These are phyloP conservation scores for Pholiota molesta DNA, from an alignment of 768 basidiomycete species.

Conservation along the genomic window DNA sequence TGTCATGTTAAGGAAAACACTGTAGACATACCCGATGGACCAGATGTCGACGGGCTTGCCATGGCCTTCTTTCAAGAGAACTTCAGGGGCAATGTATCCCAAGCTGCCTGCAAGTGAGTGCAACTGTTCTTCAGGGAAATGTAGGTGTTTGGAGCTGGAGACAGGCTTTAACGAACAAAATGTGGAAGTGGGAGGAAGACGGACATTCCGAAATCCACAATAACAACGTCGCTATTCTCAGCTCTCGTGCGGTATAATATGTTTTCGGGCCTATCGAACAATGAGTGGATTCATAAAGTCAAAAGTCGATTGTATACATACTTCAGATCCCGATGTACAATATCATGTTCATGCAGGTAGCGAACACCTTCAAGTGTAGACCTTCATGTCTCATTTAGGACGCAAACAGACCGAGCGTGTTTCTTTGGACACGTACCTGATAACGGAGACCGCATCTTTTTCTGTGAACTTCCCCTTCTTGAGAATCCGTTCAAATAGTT, in stretches of 20 bases:
- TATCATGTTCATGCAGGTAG: conserved; percentile 90
- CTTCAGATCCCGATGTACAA: conserved; percentile 98
- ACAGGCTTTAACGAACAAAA: neutral
- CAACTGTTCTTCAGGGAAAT: conserved; percentile 70
- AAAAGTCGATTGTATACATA: conserved; percentile 30
- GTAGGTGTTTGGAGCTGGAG: conserved; percentile 78
- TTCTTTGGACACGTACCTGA: conserved; percentile 52
- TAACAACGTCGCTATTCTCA: conserved; percentile 82
- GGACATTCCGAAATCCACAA: conserved; percentile 97
- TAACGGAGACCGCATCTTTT: conserved; percentile 79
- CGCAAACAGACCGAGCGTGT: neutral
- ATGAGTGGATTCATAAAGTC: conserved; percentile 6
- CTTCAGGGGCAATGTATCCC: conserved; percentile 92
- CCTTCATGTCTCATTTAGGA: conserved; percentile 38
- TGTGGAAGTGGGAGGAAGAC: conserved; percentile 26
- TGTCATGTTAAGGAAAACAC: neutral
- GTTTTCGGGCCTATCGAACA: conserved; percentile 81
- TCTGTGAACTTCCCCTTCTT: conserved; percentile 92
- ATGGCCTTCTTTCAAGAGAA: conserved; percentile 80
- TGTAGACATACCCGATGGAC: conserved; percentile 75
- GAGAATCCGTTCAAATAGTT: conserved; percentile 89
- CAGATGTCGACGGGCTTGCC: conserved; percentile 94
- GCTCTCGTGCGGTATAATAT: conserved; percentile 87
- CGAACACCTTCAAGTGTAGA: conserved; percentile 84
- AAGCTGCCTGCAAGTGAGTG: conserved; percentile 78